phyloP scores from a whole-genome alignment of 1,284 basidiomycete genomes.

The Tetrapyrgos nigripes region DNA sequence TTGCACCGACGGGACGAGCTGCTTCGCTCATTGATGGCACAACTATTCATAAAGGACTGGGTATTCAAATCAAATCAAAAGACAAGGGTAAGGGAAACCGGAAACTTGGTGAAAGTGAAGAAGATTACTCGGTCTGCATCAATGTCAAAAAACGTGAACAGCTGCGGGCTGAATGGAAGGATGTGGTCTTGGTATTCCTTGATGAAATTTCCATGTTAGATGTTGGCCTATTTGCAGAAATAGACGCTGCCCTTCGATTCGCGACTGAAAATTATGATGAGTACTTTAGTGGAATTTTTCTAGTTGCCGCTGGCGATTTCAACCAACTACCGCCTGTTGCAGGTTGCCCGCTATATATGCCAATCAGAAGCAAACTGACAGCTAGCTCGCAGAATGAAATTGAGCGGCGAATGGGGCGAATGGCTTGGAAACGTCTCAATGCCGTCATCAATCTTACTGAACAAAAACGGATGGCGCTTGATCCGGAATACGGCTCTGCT shows the following conservation, averaged over 20 bases:
- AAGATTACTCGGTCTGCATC: no score
- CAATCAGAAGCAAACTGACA: neutral
- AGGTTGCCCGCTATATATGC: conserved; percentile 20
- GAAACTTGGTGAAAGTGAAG: conserved; percentile 2
- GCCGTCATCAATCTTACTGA: no score
- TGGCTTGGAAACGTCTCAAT: conserved; percentile 8
- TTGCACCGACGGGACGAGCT: conserved; percentile 36
- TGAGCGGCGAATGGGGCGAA: neutral
- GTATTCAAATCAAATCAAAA: conserved; percentile 12
- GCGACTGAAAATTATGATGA: conserved; percentile 26
- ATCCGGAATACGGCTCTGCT: conserved; percentile 2
- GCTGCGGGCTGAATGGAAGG: conserved; percentile 17
- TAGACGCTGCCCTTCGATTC: conserved; percentile 28
- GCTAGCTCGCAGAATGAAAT: neutral
- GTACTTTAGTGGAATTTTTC: conserved; percentile 38
- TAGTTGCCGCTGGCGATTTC: no score
- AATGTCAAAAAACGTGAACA: conserved; percentile 5
- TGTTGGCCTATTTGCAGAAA: conserved; percentile 25
- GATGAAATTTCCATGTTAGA: conserved; percentile 40
- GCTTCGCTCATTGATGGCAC: no score
- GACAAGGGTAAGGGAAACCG: neutral
- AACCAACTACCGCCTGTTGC: conserved; percentile 23
- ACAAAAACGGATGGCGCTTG: conserved; percentile 6
- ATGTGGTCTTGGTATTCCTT: conserved; percentile 23
- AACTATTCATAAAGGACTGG: no score